These are phyloP conservation scores for Mycena sanguinolenta DNA, from an alignment of 768 basidiomycete species.

Conservation along the genomic window DNA sequence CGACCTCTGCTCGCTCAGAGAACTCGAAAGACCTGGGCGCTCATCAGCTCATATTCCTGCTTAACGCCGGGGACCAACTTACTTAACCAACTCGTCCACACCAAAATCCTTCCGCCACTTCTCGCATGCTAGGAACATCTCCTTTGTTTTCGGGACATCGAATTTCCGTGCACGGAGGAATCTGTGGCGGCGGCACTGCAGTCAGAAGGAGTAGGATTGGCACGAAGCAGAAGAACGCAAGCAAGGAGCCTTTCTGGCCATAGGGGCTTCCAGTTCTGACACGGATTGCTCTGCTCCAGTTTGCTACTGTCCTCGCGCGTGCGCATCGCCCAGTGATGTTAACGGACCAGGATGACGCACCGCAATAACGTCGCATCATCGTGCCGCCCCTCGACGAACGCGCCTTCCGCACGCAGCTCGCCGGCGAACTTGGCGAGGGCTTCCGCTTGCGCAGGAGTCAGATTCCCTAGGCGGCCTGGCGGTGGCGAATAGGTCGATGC, in stretches of 20 bases:
- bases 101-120: constrained; percentile 92
- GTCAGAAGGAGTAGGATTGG: constrained; percentile 21
- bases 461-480: constrained; percentile 86
- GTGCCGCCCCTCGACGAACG: constrained; percentile 73
- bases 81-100: constrained; percentile 82
- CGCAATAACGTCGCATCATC: constrained; percentile 79
- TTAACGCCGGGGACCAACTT: constrained; percentile 60
- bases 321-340: constrained; percentile 94
- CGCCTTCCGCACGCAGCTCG: constrained; percentile 71
- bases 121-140: constrained; percentile 86
- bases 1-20: constrained; percentile 83
- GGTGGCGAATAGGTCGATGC: constrained; percentile 61
- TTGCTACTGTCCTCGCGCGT: no score
- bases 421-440: constrained; percentile 77
- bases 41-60: constrained; percentile 47
- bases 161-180: constrained; percentile 96
- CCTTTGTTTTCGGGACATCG: constrained; percentile 83
- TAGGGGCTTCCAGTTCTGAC: constrained; percentile 32
- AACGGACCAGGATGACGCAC: constrained; percentile 45
- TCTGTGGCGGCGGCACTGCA: constrained; percentile 57
- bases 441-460: constrained; percentile 70
- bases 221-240: constrained; percentile 79
- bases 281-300: constrained; percentile 60
- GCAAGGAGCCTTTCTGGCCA: constrained; percentile 57
- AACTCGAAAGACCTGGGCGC: constrained; percentile 85